phyloP scores from a whole-genome alignment of 129 eudicot genomes.

The Scalesia atractyloides region DNA sequence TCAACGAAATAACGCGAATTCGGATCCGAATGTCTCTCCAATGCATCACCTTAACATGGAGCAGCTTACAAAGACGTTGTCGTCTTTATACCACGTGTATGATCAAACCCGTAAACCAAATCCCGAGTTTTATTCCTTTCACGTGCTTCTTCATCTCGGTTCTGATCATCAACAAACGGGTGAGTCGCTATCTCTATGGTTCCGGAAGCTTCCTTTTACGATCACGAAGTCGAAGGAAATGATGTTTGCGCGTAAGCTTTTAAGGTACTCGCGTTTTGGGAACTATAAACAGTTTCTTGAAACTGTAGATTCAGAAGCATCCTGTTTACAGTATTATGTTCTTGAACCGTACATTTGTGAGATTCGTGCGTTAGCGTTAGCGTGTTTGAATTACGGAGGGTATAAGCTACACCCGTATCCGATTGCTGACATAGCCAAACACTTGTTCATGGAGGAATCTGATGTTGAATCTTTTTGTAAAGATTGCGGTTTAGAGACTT shows the following conservation, averaged over 20 bases:
- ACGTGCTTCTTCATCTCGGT: conserved; percentile 68
- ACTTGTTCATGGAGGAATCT: conserved; percentile 60
- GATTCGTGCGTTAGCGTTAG: conserved; percentile 70
- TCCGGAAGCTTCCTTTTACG: conserved; percentile 48
- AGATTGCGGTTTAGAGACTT: conserved; percentile 67
- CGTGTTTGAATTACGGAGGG: conserved; percentile 67
- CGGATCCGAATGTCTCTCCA: conserved; percentile 45
- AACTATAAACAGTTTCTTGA: conserved; percentile 63
- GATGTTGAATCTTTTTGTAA: conserved; percentile 69
- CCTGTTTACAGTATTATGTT: conserved; percentile 67
- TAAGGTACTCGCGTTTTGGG: conserved; percentile 75
- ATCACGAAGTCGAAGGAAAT: conserved; percentile 68
- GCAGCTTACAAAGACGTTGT: conserved; percentile 71
- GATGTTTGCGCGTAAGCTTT: conserved; percentile 59
- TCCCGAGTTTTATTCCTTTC: conserved; percentile 68
- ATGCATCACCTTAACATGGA: conserved; percentile 79
- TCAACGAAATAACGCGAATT: conserved; percentile 21
- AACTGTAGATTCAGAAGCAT: conserved; percentile 59
- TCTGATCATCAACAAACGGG: conserved; percentile 50
- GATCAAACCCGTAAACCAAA: conserved; percentile 50
- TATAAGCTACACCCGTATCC: conserved; percentile 84
- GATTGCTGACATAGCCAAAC: conserved; percentile 45
- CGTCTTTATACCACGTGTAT: conserved; percentile 65
- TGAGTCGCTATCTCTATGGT: conserved; percentile 82
- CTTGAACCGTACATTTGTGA: conserved; percentile 67